phyloP scores from a whole-genome alignment of 371 early-diverging fungal genomes.

The Mortierella sp. region DNA sequence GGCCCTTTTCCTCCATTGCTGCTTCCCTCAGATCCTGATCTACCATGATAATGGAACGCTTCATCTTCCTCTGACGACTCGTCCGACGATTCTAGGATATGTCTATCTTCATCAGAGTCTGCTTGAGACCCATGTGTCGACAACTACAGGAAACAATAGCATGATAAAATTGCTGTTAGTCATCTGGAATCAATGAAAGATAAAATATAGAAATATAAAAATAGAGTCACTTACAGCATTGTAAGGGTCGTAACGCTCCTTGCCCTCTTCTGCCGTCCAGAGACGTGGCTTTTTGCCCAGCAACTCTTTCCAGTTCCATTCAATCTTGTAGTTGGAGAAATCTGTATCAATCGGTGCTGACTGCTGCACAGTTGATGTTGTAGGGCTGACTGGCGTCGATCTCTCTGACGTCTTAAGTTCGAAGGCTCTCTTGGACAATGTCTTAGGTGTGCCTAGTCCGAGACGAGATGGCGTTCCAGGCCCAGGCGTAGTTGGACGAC shows the following conservation, averaged over 20 bases:
- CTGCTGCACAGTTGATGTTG: constrained; percentile 13
- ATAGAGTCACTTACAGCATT: constrained; percentile 49
- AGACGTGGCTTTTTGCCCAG: constrained; percentile 55
- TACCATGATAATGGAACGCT: constrained; percentile 3
- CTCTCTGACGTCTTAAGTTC: constrained; percentile 11
- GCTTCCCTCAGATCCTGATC: constrained; percentile 13
- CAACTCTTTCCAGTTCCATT: constrained; percentile 56
- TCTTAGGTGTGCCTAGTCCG: constrained; percentile 43
- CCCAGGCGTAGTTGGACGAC: constrained; percentile 52
- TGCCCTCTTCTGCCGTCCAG: constrained; percentile 48
- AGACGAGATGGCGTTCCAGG: constrained; percentile 41
- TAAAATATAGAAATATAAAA: not conserved
- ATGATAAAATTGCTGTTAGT: not conserved
- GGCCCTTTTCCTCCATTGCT: constrained; percentile 8
- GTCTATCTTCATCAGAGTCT: constrained; percentile 50
- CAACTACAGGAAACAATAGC: constrained; percentile 14
- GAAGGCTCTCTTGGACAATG: constrained; percentile 22
- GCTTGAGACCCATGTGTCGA: constrained; percentile 48
- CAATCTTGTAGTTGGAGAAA: constrained; percentile 55
- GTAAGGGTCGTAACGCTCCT: constrained; percentile 52
- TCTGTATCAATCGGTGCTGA: constrained; percentile 27
- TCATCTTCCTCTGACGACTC: constrained; percentile 33
- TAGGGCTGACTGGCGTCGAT: not conserved
- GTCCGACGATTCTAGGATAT: constrained; percentile 30
- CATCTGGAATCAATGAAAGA: not conserved